Conservation (phyloP, 768 basidiomycete species). For the Trametes elegans region DNA sequence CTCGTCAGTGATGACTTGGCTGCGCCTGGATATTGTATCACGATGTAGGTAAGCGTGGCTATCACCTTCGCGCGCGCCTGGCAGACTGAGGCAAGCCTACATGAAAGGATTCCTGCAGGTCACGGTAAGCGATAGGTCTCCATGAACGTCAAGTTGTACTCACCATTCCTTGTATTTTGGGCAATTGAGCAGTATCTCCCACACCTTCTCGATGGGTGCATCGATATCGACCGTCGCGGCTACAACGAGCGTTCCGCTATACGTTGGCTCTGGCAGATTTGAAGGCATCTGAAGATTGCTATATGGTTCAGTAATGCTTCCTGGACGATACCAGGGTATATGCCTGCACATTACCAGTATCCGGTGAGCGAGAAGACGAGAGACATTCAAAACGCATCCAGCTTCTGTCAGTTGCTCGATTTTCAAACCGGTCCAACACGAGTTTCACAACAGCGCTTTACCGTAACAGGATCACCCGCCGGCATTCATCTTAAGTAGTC, state of each 20-base stretch:
- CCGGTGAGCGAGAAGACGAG: no score
- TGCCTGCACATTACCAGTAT: no score
- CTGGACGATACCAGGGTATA: no score
- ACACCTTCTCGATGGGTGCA: constrained; percentile 59
- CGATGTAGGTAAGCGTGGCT: background rate
- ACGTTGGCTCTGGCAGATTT: constrained; percentile 39
- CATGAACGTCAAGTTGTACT: constrained; percentile 10
- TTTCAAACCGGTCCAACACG: no score
- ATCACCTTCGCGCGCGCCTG: no score
- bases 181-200: constrained; percentile 61
- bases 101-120: constrained; percentile 65
- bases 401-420: no score
- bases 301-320: no score
- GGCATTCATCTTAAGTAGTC: no score
- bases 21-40: constrained; percentile 45
- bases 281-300: constrained; percentile 9
- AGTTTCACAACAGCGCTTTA: no score
- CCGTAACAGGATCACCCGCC: no score
- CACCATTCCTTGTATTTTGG: constrained; percentile 64
- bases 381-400: no score
- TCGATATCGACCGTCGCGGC: constrained; percentile 52
- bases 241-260: constrained; percentile 46
- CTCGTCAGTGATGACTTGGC: constrained; percentile 44
- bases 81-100: no score
- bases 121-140: background rate